Evolutionary conservation across 306 rosid genomes (phyloP).

Genomic region (Corylus americana): DNA sequence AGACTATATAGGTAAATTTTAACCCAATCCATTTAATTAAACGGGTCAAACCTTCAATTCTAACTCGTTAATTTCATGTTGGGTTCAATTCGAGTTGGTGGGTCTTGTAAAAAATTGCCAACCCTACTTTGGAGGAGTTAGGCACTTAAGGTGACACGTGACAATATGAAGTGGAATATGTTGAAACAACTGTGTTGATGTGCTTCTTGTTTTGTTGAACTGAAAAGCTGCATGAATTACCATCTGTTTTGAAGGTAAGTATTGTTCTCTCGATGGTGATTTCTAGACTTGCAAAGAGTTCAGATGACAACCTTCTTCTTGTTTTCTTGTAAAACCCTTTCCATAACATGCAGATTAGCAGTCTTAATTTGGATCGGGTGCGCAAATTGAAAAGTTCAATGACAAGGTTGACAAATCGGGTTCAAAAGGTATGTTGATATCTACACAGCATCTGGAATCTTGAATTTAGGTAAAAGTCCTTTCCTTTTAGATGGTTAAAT

Average conservation of each 20-base stretch:
- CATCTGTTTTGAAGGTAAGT: not conserved
- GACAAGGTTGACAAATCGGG: conserved; percentile 82
- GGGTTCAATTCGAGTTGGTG: too few species aligned
- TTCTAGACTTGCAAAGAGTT: not conserved
- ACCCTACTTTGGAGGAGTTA: not conserved
- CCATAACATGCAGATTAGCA: conserved; percentile 57
- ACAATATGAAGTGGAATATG: not conserved
- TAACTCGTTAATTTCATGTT: too few species aligned
- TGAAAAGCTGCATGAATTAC: not conserved
- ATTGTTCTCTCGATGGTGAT: too few species aligned
- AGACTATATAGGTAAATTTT: too few species aligned
- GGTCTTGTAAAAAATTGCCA: too few species aligned
- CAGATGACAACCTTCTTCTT: not conserved
- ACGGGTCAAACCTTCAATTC: too few species aligned
- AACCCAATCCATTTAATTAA: too few species aligned
- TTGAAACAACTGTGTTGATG: not conserved
- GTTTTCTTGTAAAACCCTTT: not conserved
- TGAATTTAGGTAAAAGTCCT: not conserved
- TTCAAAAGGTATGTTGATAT: conserved; percentile 64
- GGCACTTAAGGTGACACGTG: not conserved
- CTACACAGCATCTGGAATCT: not conserved
- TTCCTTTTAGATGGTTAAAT: not conserved
- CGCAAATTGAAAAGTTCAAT: conserved; percentile 75
- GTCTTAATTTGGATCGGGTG: conserved; percentile 77
- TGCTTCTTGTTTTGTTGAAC: not conserved